Evolutionary conservation across 495 filamentous ascomycete genomes (phyloP), one percentile per base, ranked within the genome.

Genomic region (Podospora pseudocomata): DNA sequence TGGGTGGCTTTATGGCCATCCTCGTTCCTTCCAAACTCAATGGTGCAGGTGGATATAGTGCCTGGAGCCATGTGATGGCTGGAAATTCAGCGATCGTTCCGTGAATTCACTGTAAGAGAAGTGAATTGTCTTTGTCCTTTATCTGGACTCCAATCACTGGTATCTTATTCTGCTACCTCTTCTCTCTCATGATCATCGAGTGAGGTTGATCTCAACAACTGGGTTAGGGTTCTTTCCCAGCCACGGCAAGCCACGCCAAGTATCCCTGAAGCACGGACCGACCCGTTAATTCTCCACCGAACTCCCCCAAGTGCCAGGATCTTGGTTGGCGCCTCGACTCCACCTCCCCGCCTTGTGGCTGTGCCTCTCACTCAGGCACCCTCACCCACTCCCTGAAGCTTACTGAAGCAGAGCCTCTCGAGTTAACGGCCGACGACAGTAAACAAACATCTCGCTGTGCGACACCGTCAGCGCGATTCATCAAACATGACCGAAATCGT

Each of bases 401-500:
- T 3, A 49, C 39, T 61, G 59, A 32, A 32, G 26, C 18, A 32
- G 59, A 61, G 32, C 23, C 23, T 49, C 39, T 49, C 2, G 9
- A 49, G 7, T 16, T 13, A 5, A 49, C 39, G 39, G 39, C 39
- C 39, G 9, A 49, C 39, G 39, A 49, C 39, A 49, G 39, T 13
- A 49, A 49, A 11, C 39, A 49, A 49, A 49, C 39, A 49, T 49
- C 39, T 49, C 39, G 39, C 39, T 49, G 39, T 49, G 39, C 13
- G 39, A 49, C 39, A 5, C 11, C 34, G 9, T 16, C 39, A 16
- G 15, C 39, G 9, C 39, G 39, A 3, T 11, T 13, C 39, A 49
- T 49, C 7, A 49, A 75, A 69, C 26, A 85, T 85, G 82, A 80
- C 82, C 1, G 82, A 83, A 72, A 79, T 81, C 57, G 73, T 83